Base-by-base conservation (phyloP, 2,329 filamentous ascomycete genomes). In the Macrophomina tecta region DNA sequence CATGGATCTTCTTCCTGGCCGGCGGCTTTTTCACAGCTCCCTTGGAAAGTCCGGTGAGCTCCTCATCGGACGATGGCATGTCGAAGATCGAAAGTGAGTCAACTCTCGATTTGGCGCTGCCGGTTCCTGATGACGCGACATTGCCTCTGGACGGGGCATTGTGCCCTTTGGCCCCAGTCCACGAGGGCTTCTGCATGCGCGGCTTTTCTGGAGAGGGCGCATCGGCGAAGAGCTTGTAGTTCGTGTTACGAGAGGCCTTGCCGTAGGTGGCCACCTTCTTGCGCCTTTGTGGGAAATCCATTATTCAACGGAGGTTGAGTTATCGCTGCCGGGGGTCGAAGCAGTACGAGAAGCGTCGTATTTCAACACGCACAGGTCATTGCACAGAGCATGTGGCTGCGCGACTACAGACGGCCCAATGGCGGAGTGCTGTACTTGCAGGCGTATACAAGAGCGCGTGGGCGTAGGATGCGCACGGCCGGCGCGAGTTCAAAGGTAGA, bases 211-310 rank as follows among this genome's bases (percentile, higher is more conserved):
- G 75, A n/a, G 77, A 78, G 11, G 72, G 69, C 66, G 73, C 71
- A 49, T 77, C 74, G 12, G 73, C 69, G 14, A 68, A 64, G 68
- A 69, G 61, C 69, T 66, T 61, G 69, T 69, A 67, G 49, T 52
- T 68, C 6, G 69, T 66, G 23, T 69, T 55, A 56, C 77, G 76
- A 66, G 75, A 72, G 18, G 74, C 62, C 69, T 76, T 78, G 60
- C 78, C 78, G 65, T 81, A 81, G 7, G 78, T 81, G 11, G 78
- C 72, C 46, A 75, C 67, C 67, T 75, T 78, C 72, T 78, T 79
- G 65, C 77, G 75, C 65, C 74, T 73, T 61, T 76, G 73, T 16
- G 66, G 62, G 12, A 56, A 28, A 23, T 63, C 66, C 62, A 66
- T 68, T 46, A 40, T 67, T 34, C 42, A 63, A 12, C 48, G 52